Conservation (phyloP, 441 rosid species). For the Erodium texanum region DNA sequence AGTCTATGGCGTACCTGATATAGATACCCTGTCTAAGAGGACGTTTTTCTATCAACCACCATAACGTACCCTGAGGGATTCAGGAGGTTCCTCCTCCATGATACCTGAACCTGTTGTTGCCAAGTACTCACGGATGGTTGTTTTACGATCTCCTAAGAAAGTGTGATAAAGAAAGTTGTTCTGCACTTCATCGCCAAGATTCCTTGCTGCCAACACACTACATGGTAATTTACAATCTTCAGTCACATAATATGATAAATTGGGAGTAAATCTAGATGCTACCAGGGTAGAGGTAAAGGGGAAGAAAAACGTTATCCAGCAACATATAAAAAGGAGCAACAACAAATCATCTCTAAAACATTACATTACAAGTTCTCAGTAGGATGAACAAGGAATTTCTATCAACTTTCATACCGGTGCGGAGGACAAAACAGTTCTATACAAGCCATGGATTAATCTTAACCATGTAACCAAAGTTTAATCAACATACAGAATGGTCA, state of each 20-base stretch:
- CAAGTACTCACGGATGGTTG: slow-evolving; percentile 57
- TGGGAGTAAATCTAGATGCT: background rate
- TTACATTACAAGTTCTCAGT: too few species aligned
- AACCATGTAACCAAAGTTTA: background rate
- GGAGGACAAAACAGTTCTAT: background rate
- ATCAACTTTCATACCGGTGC: background rate
- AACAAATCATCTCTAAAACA: too few species aligned
- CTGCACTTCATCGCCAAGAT: slow-evolving; percentile 52
- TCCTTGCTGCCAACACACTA: slow-evolving; percentile 86
- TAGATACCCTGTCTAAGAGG: background rate
- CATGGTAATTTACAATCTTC: slow-evolving; percentile 14
- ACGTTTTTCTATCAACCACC: slow-evolving; percentile 44
- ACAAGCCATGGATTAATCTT: background rate
- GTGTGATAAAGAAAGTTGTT: slow-evolving; percentile 78
- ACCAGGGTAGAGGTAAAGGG: background rate
- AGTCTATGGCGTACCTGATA: too few species aligned
- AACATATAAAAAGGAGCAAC: too few species aligned
- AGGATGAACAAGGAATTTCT: background rate
- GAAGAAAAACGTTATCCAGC: too few species aligned
- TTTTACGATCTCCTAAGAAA: slow-evolving; percentile 62
- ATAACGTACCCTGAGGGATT: slow-evolving; percentile 60
- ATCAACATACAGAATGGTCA: background rate
- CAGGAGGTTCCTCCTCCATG: slow-evolving; percentile 87
- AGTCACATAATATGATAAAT: background rate
- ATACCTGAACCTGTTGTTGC: slow-evolving; percentile 62